phyloP scores from a whole-genome alignment of 2,329 filamentous ascomycete genomes.

The Xylaria sp. region DNA sequence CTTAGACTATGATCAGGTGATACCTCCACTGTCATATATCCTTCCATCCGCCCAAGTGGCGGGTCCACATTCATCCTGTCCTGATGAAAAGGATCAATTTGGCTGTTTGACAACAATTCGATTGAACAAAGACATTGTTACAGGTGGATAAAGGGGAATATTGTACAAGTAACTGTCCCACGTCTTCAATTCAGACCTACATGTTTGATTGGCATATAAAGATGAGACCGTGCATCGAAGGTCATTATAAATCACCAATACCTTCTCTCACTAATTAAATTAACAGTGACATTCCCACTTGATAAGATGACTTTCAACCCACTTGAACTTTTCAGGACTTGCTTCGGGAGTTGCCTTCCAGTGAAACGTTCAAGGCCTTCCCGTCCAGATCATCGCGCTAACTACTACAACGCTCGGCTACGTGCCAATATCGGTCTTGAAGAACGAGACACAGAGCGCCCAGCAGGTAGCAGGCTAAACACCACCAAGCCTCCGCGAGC shows the following conservation, averaged over 20 bases:
- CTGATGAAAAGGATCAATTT: neutral
- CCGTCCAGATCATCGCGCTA: constrained; percentile 8
- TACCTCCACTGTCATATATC: neutral
- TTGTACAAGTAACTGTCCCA: constrained; percentile 7
- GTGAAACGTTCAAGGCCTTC: neutral
- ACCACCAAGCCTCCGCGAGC: neutral
- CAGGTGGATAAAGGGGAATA: constrained; percentile 4
- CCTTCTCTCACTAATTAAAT: neutral
- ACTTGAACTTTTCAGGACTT: neutral
- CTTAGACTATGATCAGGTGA: neutral
- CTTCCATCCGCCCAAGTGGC: neutral
- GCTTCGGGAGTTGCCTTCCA: constrained; percentile 26
- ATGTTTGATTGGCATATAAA: neutral
- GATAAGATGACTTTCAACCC: neutral
- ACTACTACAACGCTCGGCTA: constrained; percentile 35
- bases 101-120: neutral
- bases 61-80: neutral
- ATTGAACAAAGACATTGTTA: constrained; percentile 23
- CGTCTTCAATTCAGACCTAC: neutral
- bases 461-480: no score
- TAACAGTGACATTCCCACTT: neutral
- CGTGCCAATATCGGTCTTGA: neutral
- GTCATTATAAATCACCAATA: neutral
- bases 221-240: neutral
- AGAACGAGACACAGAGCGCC: neutral